Conservation (phyloP, 176 grass and related monocot genomes). For the Zoysia pacifica region DNA sequence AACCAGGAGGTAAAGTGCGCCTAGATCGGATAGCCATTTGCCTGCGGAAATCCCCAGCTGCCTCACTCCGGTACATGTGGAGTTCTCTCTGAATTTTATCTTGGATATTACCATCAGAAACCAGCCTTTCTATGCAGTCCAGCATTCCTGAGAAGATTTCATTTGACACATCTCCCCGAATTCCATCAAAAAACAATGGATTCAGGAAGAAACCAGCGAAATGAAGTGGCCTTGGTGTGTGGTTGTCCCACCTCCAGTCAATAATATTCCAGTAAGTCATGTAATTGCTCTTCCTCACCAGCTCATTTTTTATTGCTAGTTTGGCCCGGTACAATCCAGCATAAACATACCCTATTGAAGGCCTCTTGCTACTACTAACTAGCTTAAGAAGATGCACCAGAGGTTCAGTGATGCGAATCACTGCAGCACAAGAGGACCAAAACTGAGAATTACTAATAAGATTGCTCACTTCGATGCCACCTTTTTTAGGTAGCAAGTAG, state of each 20-base stretch:
- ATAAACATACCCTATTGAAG: constrained; percentile 85
- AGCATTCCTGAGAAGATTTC: constrained; percentile 81
- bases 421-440: constrained; percentile 71
- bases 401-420: constrained; percentile 71
- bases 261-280: constrained; percentile 86
- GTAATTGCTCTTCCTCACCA: constrained; percentile 65
- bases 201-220: constrained; percentile 84
- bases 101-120: constrained; percentile 84
- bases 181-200: constrained; percentile 81
- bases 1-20: constrained; percentile 85
- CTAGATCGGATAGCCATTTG: constrained; percentile 88
- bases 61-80: constrained; percentile 71
- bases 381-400: constrained; percentile 80
- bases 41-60: constrained; percentile 77
- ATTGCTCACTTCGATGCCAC: constrained; percentile 62
- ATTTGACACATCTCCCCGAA: constrained; percentile 70
- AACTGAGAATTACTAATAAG: constrained; percentile 62
- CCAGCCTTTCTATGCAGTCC: constrained; percentile 83
- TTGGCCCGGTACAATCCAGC: constrained; percentile 76
- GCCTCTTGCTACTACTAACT: constrained; percentile 68
- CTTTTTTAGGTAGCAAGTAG: constrained; percentile 58
- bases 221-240: constrained; percentile 62
- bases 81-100: constrained; percentile 93
- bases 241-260: constrained; percentile 71
- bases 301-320: constrained; percentile 76